phyloP scores from a whole-genome alignment of 805 yeast species.

The Barnettozyma siamensis region DNA sequence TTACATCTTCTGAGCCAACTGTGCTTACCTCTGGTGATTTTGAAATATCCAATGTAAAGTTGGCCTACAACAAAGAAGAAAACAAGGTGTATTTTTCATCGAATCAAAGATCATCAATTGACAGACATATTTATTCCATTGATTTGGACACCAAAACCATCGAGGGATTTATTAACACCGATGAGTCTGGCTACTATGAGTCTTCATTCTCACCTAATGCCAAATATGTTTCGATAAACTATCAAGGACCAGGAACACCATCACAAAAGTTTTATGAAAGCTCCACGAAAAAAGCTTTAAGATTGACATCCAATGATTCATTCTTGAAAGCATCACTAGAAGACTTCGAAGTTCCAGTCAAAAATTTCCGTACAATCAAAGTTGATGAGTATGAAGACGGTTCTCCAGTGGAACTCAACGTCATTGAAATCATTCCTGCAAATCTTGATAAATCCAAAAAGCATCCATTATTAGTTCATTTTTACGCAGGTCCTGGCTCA shows the following conservation, averaged over 20 bases:
- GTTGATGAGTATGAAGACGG: slow-evolving; percentile 40
- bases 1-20: slow-evolving; percentile 44
- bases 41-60: slow-evolving; percentile 75
- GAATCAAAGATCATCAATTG: slow-evolving; percentile 50
- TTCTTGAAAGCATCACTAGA: slow-evolving; percentile 9
- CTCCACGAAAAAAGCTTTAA: slow-evolving; percentile 16
- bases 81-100: slow-evolving; percentile 55
- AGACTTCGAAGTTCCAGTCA: slow-evolving; percentile 50
- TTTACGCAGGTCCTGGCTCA: slow-evolving; percentile 97
- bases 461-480: slow-evolving; percentile 82
- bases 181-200: slow-evolving; percentile 54
- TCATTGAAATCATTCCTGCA: slow-evolving; percentile 71
- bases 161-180: slow-evolving; percentile 41
- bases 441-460: slow-evolving; percentile 49
- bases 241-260: slow-evolving; percentile 75
- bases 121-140: slow-evolving; percentile 20
- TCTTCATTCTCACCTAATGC: slow-evolving; percentile 72
- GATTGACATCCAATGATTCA: slow-evolving; percentile 8
- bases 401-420: slow-evolving; percentile 45
- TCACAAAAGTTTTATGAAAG: slow-evolving; percentile 61
- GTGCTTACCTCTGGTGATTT: slow-evolving; percentile 73
- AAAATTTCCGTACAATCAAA: slow-evolving; percentile 41
- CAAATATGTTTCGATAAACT: slow-evolving; percentile 57
- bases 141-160: slow-evolving; percentile 27
- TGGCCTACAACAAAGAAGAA: slow-evolving; percentile 47